Conservation (phyloP, 2,329 filamentous ascomycete species). For the Ophiostoma triangulosporum region DNA sequence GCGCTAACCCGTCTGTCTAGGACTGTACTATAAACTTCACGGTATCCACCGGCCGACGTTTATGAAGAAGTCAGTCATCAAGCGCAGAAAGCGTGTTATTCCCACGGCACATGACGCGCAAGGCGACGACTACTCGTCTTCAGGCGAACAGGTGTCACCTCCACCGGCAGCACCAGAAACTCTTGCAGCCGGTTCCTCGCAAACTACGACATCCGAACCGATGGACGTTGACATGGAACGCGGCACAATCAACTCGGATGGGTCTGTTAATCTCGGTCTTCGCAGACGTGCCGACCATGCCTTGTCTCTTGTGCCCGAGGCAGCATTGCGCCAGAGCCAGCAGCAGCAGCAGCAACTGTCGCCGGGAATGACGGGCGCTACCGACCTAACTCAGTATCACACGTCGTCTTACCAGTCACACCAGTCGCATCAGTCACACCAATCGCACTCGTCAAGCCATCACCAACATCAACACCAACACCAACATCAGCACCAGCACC, state of each 20-base stretch:
- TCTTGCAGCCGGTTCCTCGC: background rate
- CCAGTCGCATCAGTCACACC: background rate
- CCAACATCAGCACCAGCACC: constrained; percentile 14
- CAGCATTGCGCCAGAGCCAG: constrained; percentile 27
- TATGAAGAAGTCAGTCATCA: constrained; percentile 99
- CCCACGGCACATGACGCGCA: constrained; percentile 48
- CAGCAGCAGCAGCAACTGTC: constrained; percentile 26
- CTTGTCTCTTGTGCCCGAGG: constrained; percentile 34
- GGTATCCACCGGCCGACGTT: constrained; percentile 83
- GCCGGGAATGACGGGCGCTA: constrained; percentile 22
- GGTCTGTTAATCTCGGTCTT: constrained; percentile 49
- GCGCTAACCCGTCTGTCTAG: constrained; percentile 22
- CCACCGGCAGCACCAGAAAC: constrained; percentile 15
- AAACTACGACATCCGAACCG: background rate
- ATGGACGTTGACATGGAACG: constrained; percentile 25
- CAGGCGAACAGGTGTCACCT: constrained; percentile 34
- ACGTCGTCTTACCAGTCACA: constrained; percentile 20
- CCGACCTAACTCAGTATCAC: constrained; percentile 39
- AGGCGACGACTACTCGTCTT: constrained; percentile 24
- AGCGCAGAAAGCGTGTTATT: constrained; percentile 86
- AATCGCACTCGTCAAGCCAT: background rate
- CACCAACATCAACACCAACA: background rate
- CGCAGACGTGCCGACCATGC: constrained; percentile 34
- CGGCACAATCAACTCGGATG: constrained; percentile 48
- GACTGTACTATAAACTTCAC: constrained; percentile 92